phyloP scores from a whole-genome alignment of 805 yeast genomes.

The Sugiyamaella smithiae region DNA sequence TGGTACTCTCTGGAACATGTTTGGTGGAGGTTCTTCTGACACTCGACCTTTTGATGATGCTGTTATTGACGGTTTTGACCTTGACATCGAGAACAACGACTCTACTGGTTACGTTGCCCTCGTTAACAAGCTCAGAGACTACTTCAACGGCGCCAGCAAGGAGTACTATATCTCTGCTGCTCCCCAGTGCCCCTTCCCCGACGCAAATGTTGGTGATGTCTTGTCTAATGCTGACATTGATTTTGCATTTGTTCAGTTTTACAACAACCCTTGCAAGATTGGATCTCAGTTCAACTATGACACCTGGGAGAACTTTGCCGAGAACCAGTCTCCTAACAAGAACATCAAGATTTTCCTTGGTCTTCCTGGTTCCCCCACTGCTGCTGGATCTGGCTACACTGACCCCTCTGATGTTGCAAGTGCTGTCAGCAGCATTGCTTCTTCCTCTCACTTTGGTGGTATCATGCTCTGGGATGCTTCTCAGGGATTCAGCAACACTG shows the following conservation, averaged over 20 bases:
- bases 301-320: conserved; percentile 53
- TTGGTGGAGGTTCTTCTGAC: conserved; percentile 43
- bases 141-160: conserved; percentile 31
- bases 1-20: conserved; percentile 44
- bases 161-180: conserved; percentile 58
- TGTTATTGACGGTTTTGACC: conserved; percentile 65
- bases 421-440: conserved; percentile 24
- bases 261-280: conserved; percentile 53
- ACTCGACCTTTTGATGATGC: conserved; percentile 51
- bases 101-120: conserved; percentile 52
- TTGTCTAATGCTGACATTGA: conserved; percentile 48
- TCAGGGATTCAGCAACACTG: conserved; percentile 10
- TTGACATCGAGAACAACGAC: conserved; percentile 53
- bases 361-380: conserved; percentile 52
- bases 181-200: conserved; percentile 67
- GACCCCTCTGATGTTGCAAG: conserved; percentile 33
- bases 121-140: conserved; percentile 33
- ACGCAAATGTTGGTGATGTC: conserved; percentile 44
- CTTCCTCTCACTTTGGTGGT: conserved; percentile 53
- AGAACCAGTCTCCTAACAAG: conserved; percentile 44
- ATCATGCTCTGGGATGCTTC: conserved; percentile 86
- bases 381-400: conserved; percentile 57
- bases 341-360: conserved; percentile 59
- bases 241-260: conserved; percentile 63
- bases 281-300: conserved; percentile 39